phyloP scores from a whole-genome alignment of 495 filamentous ascomycete species.

The Podospora didyma region DNA sequence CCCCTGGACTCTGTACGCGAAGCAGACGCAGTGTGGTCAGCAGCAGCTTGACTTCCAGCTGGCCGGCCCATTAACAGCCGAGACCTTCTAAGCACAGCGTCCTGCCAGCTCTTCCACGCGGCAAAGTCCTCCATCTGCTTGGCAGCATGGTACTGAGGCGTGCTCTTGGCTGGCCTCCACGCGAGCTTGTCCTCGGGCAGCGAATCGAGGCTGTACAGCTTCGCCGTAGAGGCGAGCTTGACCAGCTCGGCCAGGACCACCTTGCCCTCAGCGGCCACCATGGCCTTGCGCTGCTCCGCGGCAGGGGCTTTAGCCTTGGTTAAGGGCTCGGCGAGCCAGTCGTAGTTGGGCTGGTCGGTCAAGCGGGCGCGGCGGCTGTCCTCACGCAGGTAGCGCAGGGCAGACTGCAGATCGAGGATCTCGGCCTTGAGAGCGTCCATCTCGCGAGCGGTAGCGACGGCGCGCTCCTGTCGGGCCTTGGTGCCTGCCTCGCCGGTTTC shows the following conservation, averaged over 20 bases:
- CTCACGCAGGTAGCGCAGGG: slow-evolving; percentile 73
- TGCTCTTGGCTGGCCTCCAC: slow-evolving; percentile 43
- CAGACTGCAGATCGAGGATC: slow-evolving; percentile 65
- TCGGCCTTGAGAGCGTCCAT: slow-evolving; percentile 69
- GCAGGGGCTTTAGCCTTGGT: slow-evolving; percentile 37
- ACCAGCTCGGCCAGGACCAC: slow-evolving; percentile 71
- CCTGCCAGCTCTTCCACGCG: slow-evolving; percentile 40
- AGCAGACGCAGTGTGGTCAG: neutral
- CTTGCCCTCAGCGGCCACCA: slow-evolving; percentile 61
- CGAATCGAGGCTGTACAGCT: slow-evolving; percentile 51
- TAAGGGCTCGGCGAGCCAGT: slow-evolving; percentile 67
- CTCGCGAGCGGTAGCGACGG: slow-evolving; percentile 67
- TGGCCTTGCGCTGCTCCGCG: slow-evolving; percentile 53
- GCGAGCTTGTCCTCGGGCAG: slow-evolving; percentile 47
- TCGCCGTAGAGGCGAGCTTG: slow-evolving; percentile 57
- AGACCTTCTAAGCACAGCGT: slow-evolving; percentile 33
- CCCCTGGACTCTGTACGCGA: slow-evolving; percentile 19
- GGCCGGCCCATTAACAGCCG: slow-evolving; percentile 27
- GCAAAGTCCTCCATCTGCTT: slow-evolving; percentile 39
- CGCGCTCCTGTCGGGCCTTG: slow-evolving; percentile 52
- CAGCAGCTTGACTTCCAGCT: slow-evolving; percentile 5
- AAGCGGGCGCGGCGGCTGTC: slow-evolving; percentile 67
- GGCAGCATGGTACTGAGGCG: slow-evolving; percentile 41
- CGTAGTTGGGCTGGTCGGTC: slow-evolving; percentile 55
- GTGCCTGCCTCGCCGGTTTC: slow-evolving; percentile 40